A percentile compares a stretch with the other conserved stretches of the same genome.
Evolutionary conservation across 1,284 basidiomycete species (phyloP).

Genomic region (Apiotrichum montevideense): DNA sequence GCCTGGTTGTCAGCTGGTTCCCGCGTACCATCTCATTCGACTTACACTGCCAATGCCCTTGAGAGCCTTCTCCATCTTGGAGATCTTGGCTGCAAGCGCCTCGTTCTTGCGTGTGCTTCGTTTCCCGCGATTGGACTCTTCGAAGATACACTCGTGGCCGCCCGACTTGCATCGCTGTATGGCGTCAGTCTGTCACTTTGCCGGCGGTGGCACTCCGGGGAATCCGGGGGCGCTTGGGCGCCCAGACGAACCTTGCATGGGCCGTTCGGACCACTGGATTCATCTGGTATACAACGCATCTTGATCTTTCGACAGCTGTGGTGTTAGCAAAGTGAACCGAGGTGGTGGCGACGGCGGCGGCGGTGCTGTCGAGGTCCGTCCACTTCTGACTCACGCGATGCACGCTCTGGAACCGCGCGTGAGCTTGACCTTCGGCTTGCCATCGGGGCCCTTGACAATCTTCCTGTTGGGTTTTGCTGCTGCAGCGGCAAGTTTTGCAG

Average conservation of each 20-base stretch:
- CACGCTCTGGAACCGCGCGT: constrained; percentile 64
- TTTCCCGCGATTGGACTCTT: constrained; percentile 89
- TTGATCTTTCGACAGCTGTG: constrained; percentile 77
- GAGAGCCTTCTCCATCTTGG: constrained; percentile 86
- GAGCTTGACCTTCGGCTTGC: constrained; percentile 63
- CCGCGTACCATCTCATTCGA: neutral
- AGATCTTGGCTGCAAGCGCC: constrained; percentile 74
- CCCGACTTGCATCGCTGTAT: constrained; percentile 55
- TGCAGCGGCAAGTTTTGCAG: constrained; percentile 15
- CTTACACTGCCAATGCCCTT: constrained; percentile 50
- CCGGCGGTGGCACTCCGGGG: neutral
- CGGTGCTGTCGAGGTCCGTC: no score
- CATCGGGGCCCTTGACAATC: constrained; percentile 29
- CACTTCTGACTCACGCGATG: constrained; percentile 29
- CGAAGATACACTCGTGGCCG: constrained; percentile 86
- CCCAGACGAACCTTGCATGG: constrained; percentile 63
- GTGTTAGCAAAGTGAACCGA: neutral
- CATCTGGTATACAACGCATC: constrained; percentile 94
- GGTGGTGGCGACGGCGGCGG: no score
- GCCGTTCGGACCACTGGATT: constrained; percentile 58
- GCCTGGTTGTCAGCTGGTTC: constrained; percentile 22
- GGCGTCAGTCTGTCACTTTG: neutral
- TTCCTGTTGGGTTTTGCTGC: constrained; percentile 20
- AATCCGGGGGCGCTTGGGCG: constrained; percentile 2
- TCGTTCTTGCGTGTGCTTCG: constrained; percentile 82